These are phyloP conservation scores for Pseudonitzschia pungens DNA, from an alignment of 108 stramenopile species.

Conservation along the genomic window DNA sequence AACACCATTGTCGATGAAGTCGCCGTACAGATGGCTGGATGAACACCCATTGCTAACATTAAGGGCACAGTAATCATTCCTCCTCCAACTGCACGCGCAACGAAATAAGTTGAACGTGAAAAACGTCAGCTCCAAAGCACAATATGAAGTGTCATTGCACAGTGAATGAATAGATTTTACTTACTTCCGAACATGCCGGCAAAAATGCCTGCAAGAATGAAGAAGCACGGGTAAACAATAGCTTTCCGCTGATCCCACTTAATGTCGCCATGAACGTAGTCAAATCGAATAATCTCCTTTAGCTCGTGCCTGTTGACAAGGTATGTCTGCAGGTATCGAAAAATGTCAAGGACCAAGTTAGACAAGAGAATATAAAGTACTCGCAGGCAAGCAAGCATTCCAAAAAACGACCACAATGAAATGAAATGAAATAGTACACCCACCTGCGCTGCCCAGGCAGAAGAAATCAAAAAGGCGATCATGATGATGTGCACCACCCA, in stretches of 20 bases:
- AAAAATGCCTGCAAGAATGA: constrained; percentile 88
- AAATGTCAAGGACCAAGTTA: neutral
- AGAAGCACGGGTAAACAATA: constrained; percentile 86
- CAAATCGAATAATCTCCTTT: constrained; percentile 83
- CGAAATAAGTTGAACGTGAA: constrained; percentile 12
- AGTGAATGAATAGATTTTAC: neutral
- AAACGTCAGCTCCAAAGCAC: neutral
- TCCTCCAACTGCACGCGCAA: constrained; percentile 77
- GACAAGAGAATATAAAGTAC: neutral
- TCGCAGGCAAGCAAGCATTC: no score
- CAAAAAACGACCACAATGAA: no score
- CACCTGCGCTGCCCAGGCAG: constrained; percentile 69
- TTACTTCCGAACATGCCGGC: constrained; percentile 92
- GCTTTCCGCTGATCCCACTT: constrained; percentile 89
- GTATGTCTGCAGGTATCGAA: constrained; percentile 46
- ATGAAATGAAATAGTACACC: no score
- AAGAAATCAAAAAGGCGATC: constrained; percentile 77
- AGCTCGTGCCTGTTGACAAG: constrained; percentile 77
- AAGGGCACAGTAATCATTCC: constrained; percentile 92
- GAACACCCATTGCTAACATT: constrained; percentile 95
- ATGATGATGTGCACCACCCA: constrained; percentile 91
- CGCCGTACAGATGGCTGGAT: constrained; percentile 90
- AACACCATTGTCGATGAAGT: constrained; percentile 93
- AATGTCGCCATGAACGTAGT: constrained; percentile 95
- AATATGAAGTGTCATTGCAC: no score